phyloP scores from a whole-genome alignment of 2,329 filamentous ascomycete species.

The Colletotrichum paranaense region DNA sequence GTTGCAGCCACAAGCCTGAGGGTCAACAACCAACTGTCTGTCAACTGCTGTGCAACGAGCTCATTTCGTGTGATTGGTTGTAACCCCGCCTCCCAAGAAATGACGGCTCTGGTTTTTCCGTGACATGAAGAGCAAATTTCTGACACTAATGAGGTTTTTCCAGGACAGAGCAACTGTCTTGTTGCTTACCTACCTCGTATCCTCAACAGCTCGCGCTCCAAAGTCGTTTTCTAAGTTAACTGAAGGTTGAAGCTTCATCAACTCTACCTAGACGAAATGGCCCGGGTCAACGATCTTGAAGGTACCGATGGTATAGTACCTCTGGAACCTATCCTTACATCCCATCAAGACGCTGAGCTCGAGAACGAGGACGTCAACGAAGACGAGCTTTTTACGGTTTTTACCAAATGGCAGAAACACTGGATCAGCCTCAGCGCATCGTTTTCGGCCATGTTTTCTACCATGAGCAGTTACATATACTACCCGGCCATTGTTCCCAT shows the following conservation, averaged over 20 bases:
- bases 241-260: too few species aligned
- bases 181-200: too few species aligned
- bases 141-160: not conserved
- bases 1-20: not conserved
- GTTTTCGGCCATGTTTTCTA: constrained; percentile 45
- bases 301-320: too few species aligned
- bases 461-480: constrained; percentile 57
- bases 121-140: too few species aligned
- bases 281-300: too few species aligned
- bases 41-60: not conserved
- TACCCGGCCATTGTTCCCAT: constrained; percentile 59
- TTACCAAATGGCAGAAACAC: not conserved
- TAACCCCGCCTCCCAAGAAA: not conserved
- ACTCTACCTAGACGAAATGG: too few species aligned
- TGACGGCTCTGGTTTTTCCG: too few species aligned
- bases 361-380: not conserved
- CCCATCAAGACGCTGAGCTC: not conserved
- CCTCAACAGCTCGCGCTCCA: too few species aligned
- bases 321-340: not conserved
- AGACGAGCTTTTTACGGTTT: not conserved
- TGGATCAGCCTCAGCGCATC: not conserved
- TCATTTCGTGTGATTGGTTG: not conserved
- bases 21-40: not conserved
- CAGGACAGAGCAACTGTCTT: too few species aligned
- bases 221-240: too few species aligned